Percentiles rank a stretch among this genome's conserved stretches.
Evolutionary conservation across 2,329 filamentous ascomycete genomes (phyloP).

Genomic region (Zelopaecilomyces penicillatus): DNA sequence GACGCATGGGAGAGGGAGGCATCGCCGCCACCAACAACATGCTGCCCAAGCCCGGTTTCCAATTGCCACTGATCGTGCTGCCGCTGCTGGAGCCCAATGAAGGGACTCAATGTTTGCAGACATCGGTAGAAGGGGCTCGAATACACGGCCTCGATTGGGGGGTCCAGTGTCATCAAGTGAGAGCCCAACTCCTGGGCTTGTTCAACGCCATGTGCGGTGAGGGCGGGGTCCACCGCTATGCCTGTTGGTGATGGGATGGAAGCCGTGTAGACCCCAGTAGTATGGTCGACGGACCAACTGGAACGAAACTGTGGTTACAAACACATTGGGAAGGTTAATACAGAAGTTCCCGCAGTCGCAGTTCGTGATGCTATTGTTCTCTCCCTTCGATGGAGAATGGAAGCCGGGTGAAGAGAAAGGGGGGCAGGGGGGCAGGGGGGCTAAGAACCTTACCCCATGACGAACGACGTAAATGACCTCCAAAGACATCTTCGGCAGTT

Average conservation of each 20-base stretch:
- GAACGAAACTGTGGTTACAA: constrained; percentile 63
- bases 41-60: not conserved
- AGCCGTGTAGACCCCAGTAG: constrained; percentile 69
- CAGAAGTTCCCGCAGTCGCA: constrained; percentile 4
- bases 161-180: constrained; percentile 53
- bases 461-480: constrained; percentile 66
- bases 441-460: constrained; percentile 54
- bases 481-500: constrained; percentile 44
- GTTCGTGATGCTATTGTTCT: constrained; percentile 7
- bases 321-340: constrained; percentile 11
- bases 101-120: constrained; percentile 72
- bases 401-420: constrained; percentile 2
- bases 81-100: constrained; percentile 38
- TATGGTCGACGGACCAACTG: constrained; percentile 77
- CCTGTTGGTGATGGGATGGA: constrained; percentile 74
- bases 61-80: constrained; percentile 3
- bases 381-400: not conserved
- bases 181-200: constrained; percentile 72
- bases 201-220: constrained; percentile 77
- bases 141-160: constrained; percentile 69
- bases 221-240: constrained; percentile 76
- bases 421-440: constrained; percentile 7
- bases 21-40: not conserved
- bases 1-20: constrained; percentile 3
- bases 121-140: constrained; percentile 82